Conservation (phyloP, 495 filamentous ascomycete genomes). For the Penicillium verhagenii region DNA sequence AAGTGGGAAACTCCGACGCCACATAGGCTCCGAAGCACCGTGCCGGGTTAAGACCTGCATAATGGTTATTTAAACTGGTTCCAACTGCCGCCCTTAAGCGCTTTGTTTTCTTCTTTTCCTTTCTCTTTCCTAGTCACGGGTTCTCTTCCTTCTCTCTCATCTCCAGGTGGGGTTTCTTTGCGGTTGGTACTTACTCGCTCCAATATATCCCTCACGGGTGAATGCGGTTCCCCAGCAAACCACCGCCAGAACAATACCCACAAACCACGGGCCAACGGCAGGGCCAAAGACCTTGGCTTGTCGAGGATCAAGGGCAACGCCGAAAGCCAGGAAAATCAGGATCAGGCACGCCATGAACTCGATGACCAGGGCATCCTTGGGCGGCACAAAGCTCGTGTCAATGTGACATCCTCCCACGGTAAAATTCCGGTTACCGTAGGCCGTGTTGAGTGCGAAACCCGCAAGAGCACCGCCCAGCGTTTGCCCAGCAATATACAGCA, state of each 20-base stretch:
- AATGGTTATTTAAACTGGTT: slow-evolving; percentile 6
- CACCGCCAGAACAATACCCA: slow-evolving; percentile 49
- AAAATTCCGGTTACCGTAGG: slow-evolving; percentile 26
- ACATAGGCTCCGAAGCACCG: slow-evolving; percentile 35
- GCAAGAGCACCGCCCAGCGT: slow-evolving; percentile 43
- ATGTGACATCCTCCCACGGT: slow-evolving; percentile 36
- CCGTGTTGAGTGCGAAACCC: slow-evolving; percentile 37
- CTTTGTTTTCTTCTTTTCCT: neutral
- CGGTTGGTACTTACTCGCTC: slow-evolving; percentile 34
- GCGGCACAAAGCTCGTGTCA: slow-evolving; percentile 24
- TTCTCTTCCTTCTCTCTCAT: neutral
- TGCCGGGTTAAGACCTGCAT: slow-evolving; percentile 35
- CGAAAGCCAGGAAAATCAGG: slow-evolving; percentile 43
- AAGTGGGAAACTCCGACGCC: slow-evolving; percentile 26
- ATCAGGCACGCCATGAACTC: slow-evolving; percentile 45
- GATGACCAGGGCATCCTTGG: slow-evolving; percentile 39
- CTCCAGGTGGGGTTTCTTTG: neutral
- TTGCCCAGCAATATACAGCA: slow-evolving; percentile 46
- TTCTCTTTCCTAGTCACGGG: neutral
- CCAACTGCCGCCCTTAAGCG: neutral
- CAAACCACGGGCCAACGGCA: slow-evolving; percentile 49
- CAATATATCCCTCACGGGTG: slow-evolving; percentile 45
- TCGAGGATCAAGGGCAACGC: slow-evolving; percentile 58
- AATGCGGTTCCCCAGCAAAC: slow-evolving; percentile 45
- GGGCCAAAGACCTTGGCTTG: slow-evolving; percentile 52